Evolutionary conservation across 805 yeast genomes (phyloP).

Genomic region (Huiozyma sinensis): DNA sequence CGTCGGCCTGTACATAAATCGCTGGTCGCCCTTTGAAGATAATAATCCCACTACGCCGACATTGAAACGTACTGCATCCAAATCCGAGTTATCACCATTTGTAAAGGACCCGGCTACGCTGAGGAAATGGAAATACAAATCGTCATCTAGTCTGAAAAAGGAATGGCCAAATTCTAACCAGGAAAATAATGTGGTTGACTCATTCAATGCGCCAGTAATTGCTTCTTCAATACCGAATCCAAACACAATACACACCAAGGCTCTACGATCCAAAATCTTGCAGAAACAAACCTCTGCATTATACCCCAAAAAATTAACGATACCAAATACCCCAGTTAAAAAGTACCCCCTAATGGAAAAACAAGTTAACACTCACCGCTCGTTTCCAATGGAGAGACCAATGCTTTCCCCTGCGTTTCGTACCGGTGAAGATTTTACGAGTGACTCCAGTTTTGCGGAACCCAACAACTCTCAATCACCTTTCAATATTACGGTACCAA

Average conservation of each 20-base stretch:
- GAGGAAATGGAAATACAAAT: conserved; percentile 12
- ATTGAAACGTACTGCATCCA: conserved; percentile 19
- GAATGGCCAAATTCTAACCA: conserved; percentile 5
- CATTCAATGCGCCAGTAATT: neutral
- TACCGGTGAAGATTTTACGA: conserved; percentile 2
- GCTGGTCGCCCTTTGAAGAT: conserved; percentile 20
- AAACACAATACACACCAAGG: conserved; percentile 3
- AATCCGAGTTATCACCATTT: conserved; percentile 24
- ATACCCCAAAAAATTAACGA: conserved; percentile 16
- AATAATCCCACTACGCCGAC: conserved; percentile 12
- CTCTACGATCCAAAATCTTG: conserved; percentile 22
- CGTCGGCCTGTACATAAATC: conserved; percentile 15
- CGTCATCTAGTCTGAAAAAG: conserved; percentile 4
- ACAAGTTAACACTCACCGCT: conserved; percentile 1
- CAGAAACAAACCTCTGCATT: conserved; percentile 5
- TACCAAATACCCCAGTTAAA: conserved; percentile 27
- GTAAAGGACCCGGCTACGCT: conserved; percentile 17
- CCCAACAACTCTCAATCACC: neutral
- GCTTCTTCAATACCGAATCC: conserved; percentile 1
- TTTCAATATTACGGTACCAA: neutral
- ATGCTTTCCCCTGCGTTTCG: conserved; percentile 4
- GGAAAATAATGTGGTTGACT: conserved; percentile 16
- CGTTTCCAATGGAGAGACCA: conserved; percentile 5
- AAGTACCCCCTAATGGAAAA: conserved; percentile 17
- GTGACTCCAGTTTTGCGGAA: neutral